Conservation (phyloP, 192 early-diverging fungal genomes). For the Coemansia nantahalensis region DNA sequence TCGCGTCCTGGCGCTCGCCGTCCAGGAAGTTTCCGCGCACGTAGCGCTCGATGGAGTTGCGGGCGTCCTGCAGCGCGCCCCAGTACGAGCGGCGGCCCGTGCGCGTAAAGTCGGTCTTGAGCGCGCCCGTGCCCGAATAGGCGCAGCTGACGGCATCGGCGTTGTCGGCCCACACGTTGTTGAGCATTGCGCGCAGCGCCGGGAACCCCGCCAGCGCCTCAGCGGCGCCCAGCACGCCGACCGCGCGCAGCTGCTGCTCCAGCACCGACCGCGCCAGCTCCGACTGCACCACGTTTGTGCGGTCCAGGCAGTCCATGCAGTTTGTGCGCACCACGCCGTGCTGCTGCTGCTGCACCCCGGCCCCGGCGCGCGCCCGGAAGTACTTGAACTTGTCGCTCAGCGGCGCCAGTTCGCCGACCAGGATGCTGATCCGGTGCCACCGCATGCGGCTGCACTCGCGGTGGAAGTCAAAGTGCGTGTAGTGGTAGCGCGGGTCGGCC, state of each 20-base stretch:
- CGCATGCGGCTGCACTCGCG: conserved; percentile 94
- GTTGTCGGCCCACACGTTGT: conserved; percentile 97
- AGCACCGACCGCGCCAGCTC: conserved; percentile 78
- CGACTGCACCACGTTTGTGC: conserved; percentile 98
- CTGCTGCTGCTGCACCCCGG: conserved; percentile 50
- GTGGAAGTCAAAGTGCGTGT: conserved; percentile 98
- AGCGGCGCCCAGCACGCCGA: conserved; percentile 60
- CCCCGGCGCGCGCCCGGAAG: conserved; percentile 21
- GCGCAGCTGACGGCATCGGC: conserved; percentile 87
- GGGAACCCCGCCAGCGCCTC: conserved; percentile 64
- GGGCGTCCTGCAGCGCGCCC: conserved; percentile 79
- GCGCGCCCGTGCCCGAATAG: conserved; percentile 95
- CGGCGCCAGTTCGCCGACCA: conserved; percentile 74
- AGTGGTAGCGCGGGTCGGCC: conserved; percentile 59
- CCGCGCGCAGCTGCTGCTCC: conserved; percentile 67
- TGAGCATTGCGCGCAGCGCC: conserved; percentile 71
- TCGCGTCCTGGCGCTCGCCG: conserved; percentile 88
- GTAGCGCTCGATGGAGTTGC: conserved; percentile 83
- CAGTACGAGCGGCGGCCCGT: conserved; percentile 84
- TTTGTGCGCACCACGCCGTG: conserved; percentile 88
- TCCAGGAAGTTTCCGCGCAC: conserved; percentile 95
- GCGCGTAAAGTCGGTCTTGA: conserved; percentile 97
- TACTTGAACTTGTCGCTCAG: conserved; percentile 63
- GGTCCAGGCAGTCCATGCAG: conserved; percentile 99
- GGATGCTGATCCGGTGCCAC: conserved; percentile 83